These are phyloP conservation scores for Penicillium salamii DNA, from an alignment of 495 filamentous ascomycete genomes.

Conservation along the genomic window DNA sequence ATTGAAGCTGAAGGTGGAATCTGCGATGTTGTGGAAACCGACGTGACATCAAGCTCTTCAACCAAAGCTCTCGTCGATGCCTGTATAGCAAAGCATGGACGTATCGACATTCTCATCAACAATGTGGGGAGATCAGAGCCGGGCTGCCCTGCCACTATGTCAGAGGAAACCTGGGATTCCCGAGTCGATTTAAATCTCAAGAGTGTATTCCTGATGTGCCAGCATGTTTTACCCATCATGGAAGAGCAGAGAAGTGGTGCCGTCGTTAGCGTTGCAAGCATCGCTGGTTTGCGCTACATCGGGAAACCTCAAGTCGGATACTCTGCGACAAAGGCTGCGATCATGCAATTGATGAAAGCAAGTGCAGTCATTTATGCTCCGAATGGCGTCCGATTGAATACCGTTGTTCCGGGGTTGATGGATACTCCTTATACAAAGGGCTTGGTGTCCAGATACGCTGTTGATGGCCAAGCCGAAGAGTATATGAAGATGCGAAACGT, in stretches of 20 bases:
- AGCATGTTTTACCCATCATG: slow-evolving; percentile 51
- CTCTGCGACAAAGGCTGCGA: slow-evolving; percentile 47
- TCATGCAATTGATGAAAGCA: slow-evolving; percentile 48
- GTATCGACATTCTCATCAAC: slow-evolving; percentile 56
- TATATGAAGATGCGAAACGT: slow-evolving; percentile 36
- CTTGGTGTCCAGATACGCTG: slow-evolving; percentile 41
- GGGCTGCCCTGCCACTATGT: slow-evolving; percentile 47
- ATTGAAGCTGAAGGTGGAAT: slow-evolving; percentile 25
- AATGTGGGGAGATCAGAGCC: slow-evolving; percentile 51
- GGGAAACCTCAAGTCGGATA: slow-evolving; percentile 53
- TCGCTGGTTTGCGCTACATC: slow-evolving; percentile 51
- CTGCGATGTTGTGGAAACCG: slow-evolving; percentile 34
- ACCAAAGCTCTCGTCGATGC: slow-evolving; percentile 43
- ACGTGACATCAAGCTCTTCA: slow-evolving; percentile 44
- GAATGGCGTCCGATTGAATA: slow-evolving; percentile 48
- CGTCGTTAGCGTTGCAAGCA: slow-evolving; percentile 44
- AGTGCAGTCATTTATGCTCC: slow-evolving; percentile 51
- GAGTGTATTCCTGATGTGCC: slow-evolving; percentile 47
- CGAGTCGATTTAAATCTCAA: slow-evolving; percentile 54
- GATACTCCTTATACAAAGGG: slow-evolving; percentile 45
- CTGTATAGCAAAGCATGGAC: slow-evolving; percentile 45
- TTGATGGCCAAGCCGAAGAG: slow-evolving; percentile 31
- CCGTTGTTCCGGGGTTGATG: slow-evolving; percentile 52
- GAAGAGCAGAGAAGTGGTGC: slow-evolving; percentile 37
- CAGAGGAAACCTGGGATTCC: slow-evolving; percentile 45